These are phyloP conservation scores for Ephemerocybe angulata DNA, from an alignment of 768 basidiomycete genomes.

Conservation along the genomic window DNA sequence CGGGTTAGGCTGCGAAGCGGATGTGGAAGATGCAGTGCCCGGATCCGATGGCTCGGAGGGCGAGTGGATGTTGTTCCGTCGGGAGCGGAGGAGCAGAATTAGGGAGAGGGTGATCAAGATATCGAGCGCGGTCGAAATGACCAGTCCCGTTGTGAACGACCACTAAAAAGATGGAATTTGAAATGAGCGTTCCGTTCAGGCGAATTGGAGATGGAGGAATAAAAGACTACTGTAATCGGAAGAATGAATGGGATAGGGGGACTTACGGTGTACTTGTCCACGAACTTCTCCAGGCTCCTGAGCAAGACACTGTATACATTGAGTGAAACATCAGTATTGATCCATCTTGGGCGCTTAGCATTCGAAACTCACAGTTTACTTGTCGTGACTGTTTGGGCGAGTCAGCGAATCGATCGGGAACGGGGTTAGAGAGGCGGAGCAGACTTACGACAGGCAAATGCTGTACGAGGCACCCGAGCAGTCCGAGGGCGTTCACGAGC, in stretches of 20 bases:
- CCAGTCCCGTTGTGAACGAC: slow-evolving; percentile 51
- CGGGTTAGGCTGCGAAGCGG: no score
- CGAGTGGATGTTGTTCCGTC: no score
- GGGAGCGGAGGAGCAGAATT: slow-evolving; percentile 38
- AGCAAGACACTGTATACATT: slow-evolving; percentile 21
- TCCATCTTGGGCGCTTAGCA: no score
- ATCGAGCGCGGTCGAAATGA: slow-evolving; percentile 47
- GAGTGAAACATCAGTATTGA: not conserved
- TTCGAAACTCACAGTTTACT: not conserved
- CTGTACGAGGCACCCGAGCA: slow-evolving; percentile 7
- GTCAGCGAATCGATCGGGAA: not conserved
- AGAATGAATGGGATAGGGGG: not conserved
- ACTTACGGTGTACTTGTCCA: slow-evolving; percentile 4
- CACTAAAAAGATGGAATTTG: no score
- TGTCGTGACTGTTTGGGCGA: not conserved
- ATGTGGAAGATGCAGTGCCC: no score
- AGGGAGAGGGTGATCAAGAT: slow-evolving; percentile 46
- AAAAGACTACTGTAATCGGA: not conserved
- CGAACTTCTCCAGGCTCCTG: slow-evolving; percentile 15
- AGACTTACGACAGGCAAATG: slow-evolving; percentile 29
- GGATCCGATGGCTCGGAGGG: no score
- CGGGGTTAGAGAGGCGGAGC: not conserved
- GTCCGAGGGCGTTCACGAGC: slow-evolving; percentile 1
- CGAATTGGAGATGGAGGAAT: not conserved
- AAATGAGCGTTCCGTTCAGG: no score